phyloP scores from a whole-genome alignment of 768 basidiomycete genomes.

The Mycena capillaripes region DNA sequence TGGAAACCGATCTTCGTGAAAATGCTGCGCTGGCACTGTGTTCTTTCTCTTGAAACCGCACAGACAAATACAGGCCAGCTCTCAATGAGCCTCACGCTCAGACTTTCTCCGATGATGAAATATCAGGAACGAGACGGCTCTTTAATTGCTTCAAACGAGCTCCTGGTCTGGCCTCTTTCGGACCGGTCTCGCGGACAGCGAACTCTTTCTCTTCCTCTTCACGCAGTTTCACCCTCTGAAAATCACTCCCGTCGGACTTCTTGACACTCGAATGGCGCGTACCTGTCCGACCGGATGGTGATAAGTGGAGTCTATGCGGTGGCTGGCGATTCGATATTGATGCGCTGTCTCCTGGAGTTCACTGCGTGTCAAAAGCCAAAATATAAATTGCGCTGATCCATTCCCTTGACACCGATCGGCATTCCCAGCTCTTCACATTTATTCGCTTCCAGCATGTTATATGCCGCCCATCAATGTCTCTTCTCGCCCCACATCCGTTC shows the following conservation, averaged over 20 bases:
- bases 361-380: slow-evolving; percentile 17
- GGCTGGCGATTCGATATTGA: slow-evolving; percentile 12
- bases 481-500: neutral
- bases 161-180: no score
- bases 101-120: no score
- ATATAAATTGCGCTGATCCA: neutral
- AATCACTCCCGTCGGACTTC: slow-evolving; percentile 7
- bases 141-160: no score
- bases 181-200: slow-evolving; percentile 6
- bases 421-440: neutral
- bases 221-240: slow-evolving; percentile 13
- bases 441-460: slow-evolving; percentile 20
- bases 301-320: neutral
- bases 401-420: neutral
- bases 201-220: slow-evolving; percentile 7
- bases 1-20: no score
- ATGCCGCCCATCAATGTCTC: neutral
- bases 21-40: no score
- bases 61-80: no score
- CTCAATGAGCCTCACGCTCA: no score
- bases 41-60: no score
- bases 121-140: no score
- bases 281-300: neutral
- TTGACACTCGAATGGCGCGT: neutral
- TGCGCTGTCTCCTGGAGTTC: slow-evolving; percentile 30